These are phyloP conservation scores for Solanum bulbocastanum DNA, from an alignment of 257 asterid genomes.

Conservation along the genomic window DNA sequence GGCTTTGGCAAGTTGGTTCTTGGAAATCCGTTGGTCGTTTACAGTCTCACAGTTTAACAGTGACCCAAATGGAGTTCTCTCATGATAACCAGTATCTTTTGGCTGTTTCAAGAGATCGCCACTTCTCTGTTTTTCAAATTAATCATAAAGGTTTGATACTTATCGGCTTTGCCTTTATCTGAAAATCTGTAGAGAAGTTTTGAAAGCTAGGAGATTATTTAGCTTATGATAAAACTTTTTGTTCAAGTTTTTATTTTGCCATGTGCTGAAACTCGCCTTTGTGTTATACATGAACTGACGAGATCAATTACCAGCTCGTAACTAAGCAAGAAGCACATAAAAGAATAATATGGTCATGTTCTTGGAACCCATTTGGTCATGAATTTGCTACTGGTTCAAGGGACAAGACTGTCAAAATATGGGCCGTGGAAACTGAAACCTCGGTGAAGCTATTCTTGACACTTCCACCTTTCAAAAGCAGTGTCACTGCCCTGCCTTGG, in stretches of 20 bases:
- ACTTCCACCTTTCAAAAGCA: slow-evolving; percentile 64
- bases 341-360: slow-evolving; percentile 92
- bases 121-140: slow-evolving; percentile 67
- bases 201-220: neutral
- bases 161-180: neutral
- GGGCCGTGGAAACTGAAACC: slow-evolving; percentile 45
- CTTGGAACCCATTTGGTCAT: slow-evolving; percentile 80
- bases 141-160: slow-evolving; percentile 39
- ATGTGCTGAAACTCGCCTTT: neutral
- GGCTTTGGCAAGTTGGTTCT: slow-evolving; percentile 93
- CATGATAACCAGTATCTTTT: slow-evolving; percentile 61
- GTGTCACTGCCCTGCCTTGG: slow-evolving; percentile 85
- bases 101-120: slow-evolving; percentile 93
- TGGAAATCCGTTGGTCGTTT: slow-evolving; percentile 86
- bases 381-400: slow-evolving; percentile 93
- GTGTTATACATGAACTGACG: slow-evolving; percentile 37
- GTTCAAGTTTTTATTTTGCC: neutral
- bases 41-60: slow-evolving; percentile 87
- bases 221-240: neutral
- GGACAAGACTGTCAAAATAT: slow-evolving; percentile 84
- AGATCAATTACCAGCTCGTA: slow-evolving; percentile 42
- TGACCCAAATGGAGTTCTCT: slow-evolving; percentile 88
- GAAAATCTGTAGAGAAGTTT: neutral
- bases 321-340: slow-evolving; percentile 78
- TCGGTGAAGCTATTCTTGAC: slow-evolving; percentile 48